Base-by-base conservation (phyloP, 2,329 filamentous ascomycete species). In the Paraphoma chrysanthemicola region DNA sequence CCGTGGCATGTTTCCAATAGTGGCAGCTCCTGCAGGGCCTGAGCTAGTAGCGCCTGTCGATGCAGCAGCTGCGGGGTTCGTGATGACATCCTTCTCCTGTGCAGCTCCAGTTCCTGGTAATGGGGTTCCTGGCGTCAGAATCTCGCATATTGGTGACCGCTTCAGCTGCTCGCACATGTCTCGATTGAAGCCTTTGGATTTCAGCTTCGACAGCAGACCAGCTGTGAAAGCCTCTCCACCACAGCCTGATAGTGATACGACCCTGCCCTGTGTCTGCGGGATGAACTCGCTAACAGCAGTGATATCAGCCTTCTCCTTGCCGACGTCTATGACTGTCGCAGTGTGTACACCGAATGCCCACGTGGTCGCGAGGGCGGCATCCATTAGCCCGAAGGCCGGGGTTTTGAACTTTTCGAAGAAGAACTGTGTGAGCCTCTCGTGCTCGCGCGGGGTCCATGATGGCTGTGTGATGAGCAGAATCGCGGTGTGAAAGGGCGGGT, bases 401-500 rank as follows among this genome's bases (percentile, higher is more conserved):
- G 92, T 95, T 80, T 94, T 95, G 73, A 96, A 97, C 79, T 95
- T 96, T 78, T 99, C 95, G 71, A 99, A 99, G 63, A 98, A 87
- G 81, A 97, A 99, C 61, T 95, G 92, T 12, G 93, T 91, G 64
- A 99, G 89, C 39, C 86, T 86, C 78, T 98, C 94, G 73, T 90
- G 90, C 76, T 97, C 93, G 60, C 90, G 89, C 8, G 90, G 87
- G 4, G 92, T 93, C 94, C 95, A 99, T 66, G 89, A 89, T 4
- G 95, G 93, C 66, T 96, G 91, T 7, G 90, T 86, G 77, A 98
- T 90, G 60, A 99, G 86, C 75, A 98, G 85, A 63, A 99, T 92
- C 1, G 95, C 93, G 0, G 94, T 97, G 79, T 97, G 95, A 75
- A 97, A 95, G 3, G 92, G 92, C 28, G 92, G 93, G 58, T 92